These are phyloP conservation scores for Setomelanomma holmii DNA, from an alignment of 2,329 filamentous ascomycete species.

Conservation along the genomic window DNA sequence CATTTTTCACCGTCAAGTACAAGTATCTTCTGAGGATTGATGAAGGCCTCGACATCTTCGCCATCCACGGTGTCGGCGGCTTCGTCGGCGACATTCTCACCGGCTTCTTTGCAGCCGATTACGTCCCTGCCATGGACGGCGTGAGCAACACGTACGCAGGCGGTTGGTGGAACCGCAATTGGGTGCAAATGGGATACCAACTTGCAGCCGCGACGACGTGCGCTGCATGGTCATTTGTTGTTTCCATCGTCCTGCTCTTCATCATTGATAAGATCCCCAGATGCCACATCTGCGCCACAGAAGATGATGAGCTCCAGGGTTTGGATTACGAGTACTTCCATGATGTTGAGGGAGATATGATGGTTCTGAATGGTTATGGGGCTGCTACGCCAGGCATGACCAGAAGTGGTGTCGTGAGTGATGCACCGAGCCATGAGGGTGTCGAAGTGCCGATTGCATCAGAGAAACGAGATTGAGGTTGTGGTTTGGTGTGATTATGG, in stretches of 20 bases:
- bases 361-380: conserved; percentile 30
- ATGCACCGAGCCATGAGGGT: conserved; percentile 27
- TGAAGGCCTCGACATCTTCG: conserved; percentile 67
- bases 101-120: conserved; percentile 62
- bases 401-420: conserved; percentile 14
- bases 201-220: conserved; percentile 65
- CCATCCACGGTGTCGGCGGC: conserved; percentile 66
- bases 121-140: conserved; percentile 62
- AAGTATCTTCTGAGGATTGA: conserved; percentile 63
- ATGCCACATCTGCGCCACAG: conserved; percentile 61
- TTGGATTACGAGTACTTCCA: conserved; percentile 61
- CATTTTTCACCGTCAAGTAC: conserved; percentile 54
- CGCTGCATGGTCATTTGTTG: conserved; percentile 62
- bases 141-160: conserved; percentile 55
- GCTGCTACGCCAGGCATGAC: conserved; percentile 17
- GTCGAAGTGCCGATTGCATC: conserved; percentile 18
- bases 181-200: conserved; percentile 64
- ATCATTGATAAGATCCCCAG: conserved; percentile 66
- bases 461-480: conserved; percentile 27
- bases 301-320: conserved; percentile 63
- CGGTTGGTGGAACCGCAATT: conserved; percentile 61
- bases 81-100: conserved; percentile 64
- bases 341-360: conserved; percentile 35
- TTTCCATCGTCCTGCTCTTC: conserved; percentile 62
- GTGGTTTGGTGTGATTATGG: not conserved